phyloP scores from a whole-genome alignment of 2,329 filamentous ascomycete genomes.

The Penicillium frequentans region DNA sequence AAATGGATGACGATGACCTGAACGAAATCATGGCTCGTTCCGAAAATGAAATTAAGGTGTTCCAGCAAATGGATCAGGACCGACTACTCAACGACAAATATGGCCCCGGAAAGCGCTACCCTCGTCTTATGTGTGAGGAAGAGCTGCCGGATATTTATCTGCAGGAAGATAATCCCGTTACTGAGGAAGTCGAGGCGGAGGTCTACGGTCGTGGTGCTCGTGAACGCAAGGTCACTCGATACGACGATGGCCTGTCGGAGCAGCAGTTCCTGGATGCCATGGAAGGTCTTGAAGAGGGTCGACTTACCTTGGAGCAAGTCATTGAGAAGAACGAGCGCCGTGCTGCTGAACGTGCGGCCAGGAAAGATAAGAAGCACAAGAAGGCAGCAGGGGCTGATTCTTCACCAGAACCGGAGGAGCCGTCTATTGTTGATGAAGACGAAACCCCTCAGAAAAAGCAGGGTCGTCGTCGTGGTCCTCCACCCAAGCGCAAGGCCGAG shows the following conservation, averaged over 20 bases:
- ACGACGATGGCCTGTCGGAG: conserved; percentile 95
- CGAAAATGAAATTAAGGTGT: conserved; percentile 73
- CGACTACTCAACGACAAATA: conserved; percentile 67
- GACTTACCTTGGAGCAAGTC: conserved; percentile 75
- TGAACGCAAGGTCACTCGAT: conserved; percentile 90
- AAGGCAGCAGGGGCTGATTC: conserved; percentile 53
- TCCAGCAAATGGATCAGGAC: conserved; percentile 81
- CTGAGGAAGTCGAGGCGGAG: conserved; percentile 74
- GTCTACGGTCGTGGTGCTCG: conserved; percentile 83
- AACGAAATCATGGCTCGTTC: conserved; percentile 91
- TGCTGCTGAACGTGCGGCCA: conserved; percentile 69
- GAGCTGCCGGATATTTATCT: conserved; percentile 95
- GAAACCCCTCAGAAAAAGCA: conserved; percentile 72
- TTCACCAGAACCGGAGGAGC: conserved; percentile 77
- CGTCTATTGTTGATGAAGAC: conserved; percentile 65
- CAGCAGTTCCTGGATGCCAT: conserved; percentile 99
- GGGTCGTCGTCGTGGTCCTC: conserved; percentile 72
- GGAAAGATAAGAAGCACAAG: conserved; percentile 57
- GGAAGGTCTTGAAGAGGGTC: conserved; percentile 85
- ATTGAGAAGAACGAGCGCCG: conserved; percentile 79
- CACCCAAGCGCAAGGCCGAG: conserved; percentile 85
- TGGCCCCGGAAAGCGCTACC: conserved; percentile 65
- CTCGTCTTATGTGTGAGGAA: conserved; percentile 80
- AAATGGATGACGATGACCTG: conserved; percentile 98
- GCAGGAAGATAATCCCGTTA: conserved; percentile 76